Evolutionary conservation across 116 monocot genomes (phyloP), one percentile per base, ranked within the genome.

Genomic region (Dioscorea cayenensis): DNA sequence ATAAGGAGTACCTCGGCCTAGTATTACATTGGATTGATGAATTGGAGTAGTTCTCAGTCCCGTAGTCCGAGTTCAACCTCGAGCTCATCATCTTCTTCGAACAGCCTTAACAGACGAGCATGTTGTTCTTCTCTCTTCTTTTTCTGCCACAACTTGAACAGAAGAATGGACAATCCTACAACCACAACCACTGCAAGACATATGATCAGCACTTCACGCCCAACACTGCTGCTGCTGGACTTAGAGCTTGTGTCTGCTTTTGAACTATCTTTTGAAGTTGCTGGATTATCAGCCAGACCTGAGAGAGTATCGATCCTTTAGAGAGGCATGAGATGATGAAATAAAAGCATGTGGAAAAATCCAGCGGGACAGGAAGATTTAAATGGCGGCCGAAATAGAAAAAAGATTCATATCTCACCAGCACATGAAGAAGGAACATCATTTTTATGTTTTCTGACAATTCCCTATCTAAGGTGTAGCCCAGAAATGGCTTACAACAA

Each of bases 71-170:
- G 91, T 73, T 87, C 87, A 69, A 87, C 72, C 72, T 91, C 91
- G 60, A 91, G 83, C 64, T 91, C 91, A 77, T 87, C 91, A 68
- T 91, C 91, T 71, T 91, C 91, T 81, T 91, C 91, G 77, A 91
- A 91, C 14, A 91, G 75, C 73, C 79, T 91, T 63, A 87, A 65
- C 20, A 91, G 83, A 25, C 87, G 85, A 19, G 91, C 87, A 71
- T 91, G 83, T 63, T 91, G 91, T 73, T 87, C 87, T 81, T 83
- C 80, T 38, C 91, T 85, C 70, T 85, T 91, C 75, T 87, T 91
- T 77, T 81, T 91, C 65, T 91, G 91, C 87, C 87, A 91, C 36
- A 75, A 52, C 75, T 83, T 91, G 83, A 80, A 91, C 14, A 83
- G 64, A 69, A 85, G 64, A 68, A 85, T 25, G 17, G 79, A 71